Percentiles rank a stretch among this genome's conserved stretches.
phyloP scores from a whole-genome alignment of 2,329 filamentous ascomycete genomes.

The Claviceps pusilla region DNA sequence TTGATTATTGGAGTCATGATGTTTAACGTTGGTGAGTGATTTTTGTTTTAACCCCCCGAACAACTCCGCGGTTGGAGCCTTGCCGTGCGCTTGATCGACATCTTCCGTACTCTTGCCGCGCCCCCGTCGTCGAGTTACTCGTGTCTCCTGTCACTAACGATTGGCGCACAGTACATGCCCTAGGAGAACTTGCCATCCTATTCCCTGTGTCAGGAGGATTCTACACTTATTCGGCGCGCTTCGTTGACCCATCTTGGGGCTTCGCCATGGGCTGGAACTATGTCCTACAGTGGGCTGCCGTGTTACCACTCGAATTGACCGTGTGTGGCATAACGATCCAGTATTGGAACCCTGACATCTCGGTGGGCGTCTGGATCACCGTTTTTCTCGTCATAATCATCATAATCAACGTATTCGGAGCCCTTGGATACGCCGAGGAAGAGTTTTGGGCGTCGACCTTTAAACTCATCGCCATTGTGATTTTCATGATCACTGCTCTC shows the following conservation, averaged over 20 bases:
- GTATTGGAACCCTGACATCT: slow-evolving; percentile 33
- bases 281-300: slow-evolving; percentile 32
- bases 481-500: slow-evolving; percentile 46
- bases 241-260: slow-evolving; percentile 44
- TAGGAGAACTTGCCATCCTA: slow-evolving; percentile 43
- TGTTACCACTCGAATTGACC: slow-evolving; percentile 32
- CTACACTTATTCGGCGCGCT: slow-evolving; percentile 43
- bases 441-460: slow-evolving; percentile 38
- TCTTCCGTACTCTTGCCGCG: neutral
- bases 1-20: slow-evolving; percentile 44
- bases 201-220: slow-evolving; percentile 46
- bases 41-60: neutral
- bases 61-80: neutral
- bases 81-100: no score
- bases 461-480: slow-evolving; percentile 38
- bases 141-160: neutral
- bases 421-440: slow-evolving; percentile 34
- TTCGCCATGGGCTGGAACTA: slow-evolving; percentile 39
- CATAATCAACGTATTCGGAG: slow-evolving; percentile 36
- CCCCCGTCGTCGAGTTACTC: no score
- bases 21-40: slow-evolving; percentile 33
- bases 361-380: slow-evolving; percentile 33
- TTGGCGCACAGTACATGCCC: slow-evolving; percentile 30
- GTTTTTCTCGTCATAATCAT: slow-evolving; percentile 32
- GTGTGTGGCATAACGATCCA: slow-evolving; percentile 34